Evolutionary conservation across 257 asterid genomes (phyloP).

Genomic region (Solanum verrucosum): DNA sequence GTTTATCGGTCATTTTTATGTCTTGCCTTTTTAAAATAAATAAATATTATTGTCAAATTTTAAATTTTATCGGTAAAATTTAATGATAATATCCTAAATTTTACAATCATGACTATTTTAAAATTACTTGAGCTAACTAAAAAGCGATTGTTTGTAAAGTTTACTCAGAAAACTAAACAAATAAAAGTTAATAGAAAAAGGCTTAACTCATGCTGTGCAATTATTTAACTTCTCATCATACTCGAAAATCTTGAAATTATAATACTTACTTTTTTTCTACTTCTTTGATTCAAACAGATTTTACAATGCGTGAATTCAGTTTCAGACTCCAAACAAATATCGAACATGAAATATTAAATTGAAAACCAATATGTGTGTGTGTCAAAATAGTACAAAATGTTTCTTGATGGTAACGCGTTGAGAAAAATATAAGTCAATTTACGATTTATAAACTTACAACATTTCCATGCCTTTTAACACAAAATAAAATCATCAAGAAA

Average conservation of each 20-base stretch:
- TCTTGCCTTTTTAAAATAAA: neutral
- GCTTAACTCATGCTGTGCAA: neutral
- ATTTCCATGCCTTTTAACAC: neutral
- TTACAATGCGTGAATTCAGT: neutral
- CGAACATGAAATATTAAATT: neutral
- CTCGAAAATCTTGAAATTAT: neutral
- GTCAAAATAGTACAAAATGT: neutral
- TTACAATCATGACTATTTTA: neutral
- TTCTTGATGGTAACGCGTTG: neutral
- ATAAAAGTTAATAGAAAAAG: neutral
- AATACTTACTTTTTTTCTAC: neutral
- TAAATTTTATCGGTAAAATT: rapidly evolving
- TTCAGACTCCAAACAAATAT: neutral
- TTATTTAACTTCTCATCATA: neutral
- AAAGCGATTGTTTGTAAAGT: neutral
- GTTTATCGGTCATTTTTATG: neutral
- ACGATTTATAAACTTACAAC: neutral
- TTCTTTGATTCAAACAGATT: too few relatives aligned
- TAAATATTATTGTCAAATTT: rapidly evolving
- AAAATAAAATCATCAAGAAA: neutral
- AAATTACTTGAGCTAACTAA: neutral
- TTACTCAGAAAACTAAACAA: neutral
- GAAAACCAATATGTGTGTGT: neutral
- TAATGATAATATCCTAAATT: neutral
- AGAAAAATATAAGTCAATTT: neutral